A percentile compares a stretch with the other conserved stretches of the same genome.
Conservation (phyloP, 228 moss, liverwort and hornwort species). For the Sphagnum magellanicum region DNA sequence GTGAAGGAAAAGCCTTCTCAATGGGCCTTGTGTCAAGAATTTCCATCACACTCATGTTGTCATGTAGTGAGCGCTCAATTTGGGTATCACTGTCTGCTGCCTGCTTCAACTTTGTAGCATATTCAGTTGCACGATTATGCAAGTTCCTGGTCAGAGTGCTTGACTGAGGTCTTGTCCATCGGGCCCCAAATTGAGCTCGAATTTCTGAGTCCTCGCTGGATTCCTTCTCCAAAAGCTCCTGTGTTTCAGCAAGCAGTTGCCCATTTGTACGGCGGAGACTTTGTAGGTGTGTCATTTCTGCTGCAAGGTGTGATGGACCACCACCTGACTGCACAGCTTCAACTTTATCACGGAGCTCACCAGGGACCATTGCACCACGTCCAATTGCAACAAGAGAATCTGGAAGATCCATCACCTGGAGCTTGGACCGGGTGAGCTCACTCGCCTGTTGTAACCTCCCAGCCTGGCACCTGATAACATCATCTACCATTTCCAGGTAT, state of each 20-base stretch:
- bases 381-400: constrained; percentile 87
- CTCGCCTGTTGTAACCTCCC: constrained; percentile 97
- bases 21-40: constrained; percentile 93
- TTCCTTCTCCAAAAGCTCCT: constrained; percentile 91
- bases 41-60: constrained; percentile 74
- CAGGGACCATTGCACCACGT: constrained; percentile 69
- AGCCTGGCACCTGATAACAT: constrained; percentile 82
- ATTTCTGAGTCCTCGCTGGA: constrained; percentile 94
- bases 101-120: constrained; percentile 88
- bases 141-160: constrained; percentile 93
- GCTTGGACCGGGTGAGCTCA: constrained; percentile 86
- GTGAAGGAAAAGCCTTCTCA: constrained; percentile 81
- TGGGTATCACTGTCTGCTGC: constrained; percentile 94
- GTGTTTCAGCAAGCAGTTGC: constrained; percentile 82
- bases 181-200: constrained; percentile 88
- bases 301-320: constrained; percentile 76
- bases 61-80: constrained; percentile 86
- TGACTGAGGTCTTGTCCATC: constrained; percentile 93
- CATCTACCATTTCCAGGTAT: constrained; percentile 99
- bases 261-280: constrained; percentile 94
- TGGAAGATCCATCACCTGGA: constrained; percentile 91
- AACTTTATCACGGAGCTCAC: constrained; percentile 86
- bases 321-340: constrained; percentile 95
- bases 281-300: constrained; percentile 89
- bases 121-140: constrained; percentile 88